Evolutionary conservation across 441 rosid species (phyloP), one percentile per base, ranked within the genome.

Genomic region (Caryocar brasiliense): DNA sequence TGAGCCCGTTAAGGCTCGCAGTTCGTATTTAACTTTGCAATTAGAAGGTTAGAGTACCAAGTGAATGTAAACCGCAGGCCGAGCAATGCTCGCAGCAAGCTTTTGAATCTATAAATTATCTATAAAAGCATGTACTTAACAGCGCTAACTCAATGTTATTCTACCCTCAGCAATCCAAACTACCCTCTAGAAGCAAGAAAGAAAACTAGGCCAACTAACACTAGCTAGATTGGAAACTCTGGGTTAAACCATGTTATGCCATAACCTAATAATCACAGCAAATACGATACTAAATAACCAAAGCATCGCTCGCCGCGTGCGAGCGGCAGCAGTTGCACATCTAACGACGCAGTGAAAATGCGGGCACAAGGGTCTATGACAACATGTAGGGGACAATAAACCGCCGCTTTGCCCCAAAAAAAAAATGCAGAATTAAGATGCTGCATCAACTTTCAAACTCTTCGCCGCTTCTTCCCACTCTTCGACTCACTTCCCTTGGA

Each of bases 391-490:
- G 29, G 13, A n/a, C 42, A 15, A 18, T 40, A 35, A 48, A 32
- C n/a, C 4, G 30, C 2, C 4, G 44, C 58, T 26, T 42, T 5
- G 28, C 20, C 17, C n/a, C n/a, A n/a, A n/a, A n/a, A n/a, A n/a
- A n/a, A n/a, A n/a, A n/a, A n/a, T n/a, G n/a, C n/a, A n/a, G n/a
- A n/a, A n/a, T n/a, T n/a, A n/a, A n/a, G n/a, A n/a, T n/a, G n/a
- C 25, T 51, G 13, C 24, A 41, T 10, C 22, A 12, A 3, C 14
- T 6, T 23, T 51, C 42, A 52, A 59, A 32, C 59, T 74, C 85
- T 75, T 54, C 72, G 73, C 48, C 91, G 78, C 71, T 83, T 90
- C 61, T 77, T 85, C 23, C 79, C 79, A 3, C 80, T 70, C 65
- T 75, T 85, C 0, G 40, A 23, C 42, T 72, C 86, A 37, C 76